Conservation (phyloP, 106 monocot genomes). For the Chionographis japonica region DNA sequence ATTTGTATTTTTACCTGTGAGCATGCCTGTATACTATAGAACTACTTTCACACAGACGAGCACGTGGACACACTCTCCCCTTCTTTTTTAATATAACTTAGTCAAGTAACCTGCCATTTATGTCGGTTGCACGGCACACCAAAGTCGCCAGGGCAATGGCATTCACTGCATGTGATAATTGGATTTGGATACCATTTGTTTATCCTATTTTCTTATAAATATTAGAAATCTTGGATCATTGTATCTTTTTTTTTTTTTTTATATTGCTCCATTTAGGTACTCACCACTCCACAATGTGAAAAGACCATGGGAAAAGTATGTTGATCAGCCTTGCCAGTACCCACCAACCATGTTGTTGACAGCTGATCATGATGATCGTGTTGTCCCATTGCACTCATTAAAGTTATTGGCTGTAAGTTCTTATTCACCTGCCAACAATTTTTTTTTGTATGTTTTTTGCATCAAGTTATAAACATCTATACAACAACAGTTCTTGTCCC, state of each 20-base stretch:
- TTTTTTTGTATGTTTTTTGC: background rate
- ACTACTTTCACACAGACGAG: too few species aligned
- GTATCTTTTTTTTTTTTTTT: background rate
- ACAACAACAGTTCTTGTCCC: too few species aligned
- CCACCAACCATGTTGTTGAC: slow-evolving; percentile 89
- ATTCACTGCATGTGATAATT: too few species aligned
- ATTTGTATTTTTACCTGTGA: too few species aligned
- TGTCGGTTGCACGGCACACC: too few species aligned
- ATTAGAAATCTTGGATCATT: background rate
- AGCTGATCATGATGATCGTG: slow-evolving; percentile 97
- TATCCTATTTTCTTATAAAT: background rate
- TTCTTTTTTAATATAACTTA: too few species aligned
- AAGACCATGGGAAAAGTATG: slow-evolving; percentile 71
- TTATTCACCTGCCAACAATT: background rate
- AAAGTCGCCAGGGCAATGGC: too few species aligned
- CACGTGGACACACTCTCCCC: too few species aligned
- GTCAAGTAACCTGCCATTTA: too few species aligned
- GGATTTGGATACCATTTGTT: background rate
- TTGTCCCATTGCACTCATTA: slow-evolving; percentile 89
- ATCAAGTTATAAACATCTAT: too few species aligned
- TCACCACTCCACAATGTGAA: slow-evolving; percentile 94
- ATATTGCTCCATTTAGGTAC: slow-evolving; percentile 42
- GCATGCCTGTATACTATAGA: too few species aligned
- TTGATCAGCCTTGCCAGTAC: slow-evolving; percentile 51
- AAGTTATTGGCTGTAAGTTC: slow-evolving; percentile 91